Percentiles rank a stretch among this genome's conserved stretches.
Evolutionary conservation across 768 basidiomycete species (phyloP).

Genomic region (Mycena vitilis): DNA sequence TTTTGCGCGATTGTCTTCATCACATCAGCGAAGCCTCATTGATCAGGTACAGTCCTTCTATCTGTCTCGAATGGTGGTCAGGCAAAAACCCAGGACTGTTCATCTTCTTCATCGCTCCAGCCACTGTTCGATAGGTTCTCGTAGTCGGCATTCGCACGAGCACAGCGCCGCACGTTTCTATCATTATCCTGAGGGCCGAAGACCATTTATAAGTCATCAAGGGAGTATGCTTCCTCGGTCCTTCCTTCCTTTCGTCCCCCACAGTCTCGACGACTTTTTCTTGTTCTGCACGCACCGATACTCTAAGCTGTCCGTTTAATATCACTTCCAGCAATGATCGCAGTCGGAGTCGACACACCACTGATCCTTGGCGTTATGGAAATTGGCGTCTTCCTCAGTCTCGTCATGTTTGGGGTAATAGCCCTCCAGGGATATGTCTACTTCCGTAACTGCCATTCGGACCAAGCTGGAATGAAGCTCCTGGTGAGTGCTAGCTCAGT

Average conservation of each 20-base stretch:
- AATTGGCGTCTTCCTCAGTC: slow-evolving; percentile 28
- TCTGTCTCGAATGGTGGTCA: too few relatives aligned
- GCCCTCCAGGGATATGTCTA: slow-evolving; percentile 30
- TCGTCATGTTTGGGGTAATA: slow-evolving; percentile 30
- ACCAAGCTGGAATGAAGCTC: slow-evolving; percentile 19
- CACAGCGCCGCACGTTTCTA: not conserved
- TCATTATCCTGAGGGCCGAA: slow-evolving; percentile 1
- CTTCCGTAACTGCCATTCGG: slow-evolving; percentile 16
- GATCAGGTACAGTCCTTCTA: too few relatives aligned
- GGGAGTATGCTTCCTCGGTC: not conserved
- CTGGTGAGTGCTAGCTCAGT: slow-evolving; percentile 12
- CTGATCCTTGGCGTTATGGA: slow-evolving; percentile 25
- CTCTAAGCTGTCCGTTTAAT: slow-evolving; percentile 9
- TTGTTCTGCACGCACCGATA: not conserved
- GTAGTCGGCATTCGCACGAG: not conserved
- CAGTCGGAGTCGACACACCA: slow-evolving; percentile 28
- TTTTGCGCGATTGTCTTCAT: too few relatives aligned
- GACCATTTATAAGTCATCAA: slow-evolving; percentile 5
- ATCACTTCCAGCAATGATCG: slow-evolving; percentile 8
- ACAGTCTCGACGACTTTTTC: slow-evolving; percentile 29
- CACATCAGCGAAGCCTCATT: too few relatives aligned
- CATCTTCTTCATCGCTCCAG: not conserved
- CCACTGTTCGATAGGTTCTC: not conserved
- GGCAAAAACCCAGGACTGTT: not conserved
- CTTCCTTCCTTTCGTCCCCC: slow-evolving; percentile 9